Evolutionary conservation across 2,329 filamentous ascomycete genomes (phyloP).

Genomic region (Exophiala alcalophila): DNA sequence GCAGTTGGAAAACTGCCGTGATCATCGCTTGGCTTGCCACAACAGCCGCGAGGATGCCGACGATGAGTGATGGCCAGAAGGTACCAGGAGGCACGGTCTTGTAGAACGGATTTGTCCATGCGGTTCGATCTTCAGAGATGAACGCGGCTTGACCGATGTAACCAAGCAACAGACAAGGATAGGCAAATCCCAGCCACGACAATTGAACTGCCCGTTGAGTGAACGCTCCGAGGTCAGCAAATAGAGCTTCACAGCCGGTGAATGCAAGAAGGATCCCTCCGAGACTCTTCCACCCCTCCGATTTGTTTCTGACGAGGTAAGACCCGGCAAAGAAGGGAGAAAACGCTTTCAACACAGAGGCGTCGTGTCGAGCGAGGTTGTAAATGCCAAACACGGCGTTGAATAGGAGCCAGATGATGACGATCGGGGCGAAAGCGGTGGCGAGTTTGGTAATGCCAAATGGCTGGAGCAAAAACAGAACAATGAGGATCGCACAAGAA

Average conservation of each 20-base stretch:
- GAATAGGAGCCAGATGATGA: slow-evolving; percentile 55
- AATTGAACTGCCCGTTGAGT: slow-evolving; percentile 66
- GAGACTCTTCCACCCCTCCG: slow-evolving; percentile 52
- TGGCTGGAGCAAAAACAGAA: slow-evolving; percentile 55
- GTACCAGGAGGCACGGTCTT: slow-evolving; percentile 65
- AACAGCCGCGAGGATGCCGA: slow-evolving; percentile 68
- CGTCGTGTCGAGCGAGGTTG: slow-evolving; percentile 48
- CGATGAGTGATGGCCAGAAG: slow-evolving; percentile 64
- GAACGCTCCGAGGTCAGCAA: slow-evolving; percentile 75
- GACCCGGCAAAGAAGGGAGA: slow-evolving; percentile 48
- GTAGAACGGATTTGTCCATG: slow-evolving; percentile 72
- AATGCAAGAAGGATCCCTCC: slow-evolving; percentile 69
- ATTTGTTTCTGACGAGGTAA: slow-evolving; percentile 50
- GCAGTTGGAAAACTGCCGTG: slow-evolving; percentile 67
- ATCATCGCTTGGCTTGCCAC: slow-evolving; percentile 78
- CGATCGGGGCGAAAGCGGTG: slow-evolving; percentile 51
- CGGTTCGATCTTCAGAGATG: slow-evolving; percentile 58
- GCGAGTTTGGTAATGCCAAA: slow-evolving; percentile 53
- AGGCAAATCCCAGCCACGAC: slow-evolving; percentile 66
- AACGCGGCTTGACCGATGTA: slow-evolving; percentile 74
- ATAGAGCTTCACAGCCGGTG: slow-evolving; percentile 75
- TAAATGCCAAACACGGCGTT: slow-evolving; percentile 55
- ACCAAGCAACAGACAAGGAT: slow-evolving; percentile 59
- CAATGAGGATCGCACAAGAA: slow-evolving; percentile 52
- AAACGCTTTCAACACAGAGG: slow-evolving; percentile 53